phyloP scores from a whole-genome alignment of 306 rosid species.

The Corylus americana region DNA sequence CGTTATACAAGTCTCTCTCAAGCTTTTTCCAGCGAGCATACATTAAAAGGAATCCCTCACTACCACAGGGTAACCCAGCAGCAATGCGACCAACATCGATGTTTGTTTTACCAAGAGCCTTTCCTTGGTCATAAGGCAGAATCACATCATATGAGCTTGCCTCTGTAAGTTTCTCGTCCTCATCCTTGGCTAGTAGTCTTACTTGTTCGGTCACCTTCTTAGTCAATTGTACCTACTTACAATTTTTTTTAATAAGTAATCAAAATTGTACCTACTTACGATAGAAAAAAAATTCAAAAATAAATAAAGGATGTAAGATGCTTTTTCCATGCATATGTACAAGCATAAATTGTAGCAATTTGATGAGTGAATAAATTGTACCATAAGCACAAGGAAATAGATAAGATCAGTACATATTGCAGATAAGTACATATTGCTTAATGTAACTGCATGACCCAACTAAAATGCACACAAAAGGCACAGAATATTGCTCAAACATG shows the following conservation, averaged over 20 bases:
- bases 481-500: background rate
- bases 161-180: slow-evolving; percentile 74
- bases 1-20: slow-evolving; percentile 89
- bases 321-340: background rate
- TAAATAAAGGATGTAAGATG: background rate
- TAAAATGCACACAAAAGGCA: background rate
- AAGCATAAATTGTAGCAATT: background rate
- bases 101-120: slow-evolving; percentile 94
- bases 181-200: slow-evolving; percentile 74
- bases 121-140: slow-evolving; percentile 98
- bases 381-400: slow-evolving; percentile 1
- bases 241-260: background rate
- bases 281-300: slow-evolving; percentile 14
- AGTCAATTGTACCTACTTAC: slow-evolving; percentile 67
- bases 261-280: slow-evolving; percentile 54
- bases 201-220: slow-evolving; percentile 99
- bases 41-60: slow-evolving; percentile 97
- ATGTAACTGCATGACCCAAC: slow-evolving; percentile 3
- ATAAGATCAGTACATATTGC: background rate
- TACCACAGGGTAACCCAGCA: slow-evolving; percentile 98
- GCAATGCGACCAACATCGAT: slow-evolving; percentile 94
- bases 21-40: slow-evolving; percentile 99
- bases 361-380: background rate
- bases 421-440: background rate
- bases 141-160: slow-evolving; percentile 64